Conservation (phyloP, 176 grass and related monocot genomes). For the Alopecurus myosuroides region DNA sequence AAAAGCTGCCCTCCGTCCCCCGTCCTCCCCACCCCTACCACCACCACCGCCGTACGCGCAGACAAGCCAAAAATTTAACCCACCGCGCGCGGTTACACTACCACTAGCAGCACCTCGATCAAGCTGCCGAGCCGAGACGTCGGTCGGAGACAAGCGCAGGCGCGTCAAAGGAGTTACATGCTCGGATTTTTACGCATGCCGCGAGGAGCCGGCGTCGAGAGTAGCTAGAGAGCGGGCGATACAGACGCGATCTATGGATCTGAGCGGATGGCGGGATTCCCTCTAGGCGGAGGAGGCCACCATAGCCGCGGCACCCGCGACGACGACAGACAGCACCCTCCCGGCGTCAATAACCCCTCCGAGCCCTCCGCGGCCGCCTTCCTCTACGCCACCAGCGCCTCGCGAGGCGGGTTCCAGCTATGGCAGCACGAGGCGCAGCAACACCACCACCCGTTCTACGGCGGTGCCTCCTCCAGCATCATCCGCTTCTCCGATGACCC, state of each 20-base stretch:
- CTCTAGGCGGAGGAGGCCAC: conserved; percentile 63
- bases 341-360: not conserved
- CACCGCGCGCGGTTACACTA: not conserved
- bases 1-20: conserved; percentile 15
- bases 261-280: conserved; percentile 81
- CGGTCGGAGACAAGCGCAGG: not conserved
- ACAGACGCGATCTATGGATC: conserved; percentile 57
- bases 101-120: not conserved
- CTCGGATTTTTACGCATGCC: not conserved
- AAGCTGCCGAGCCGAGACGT: not conserved
- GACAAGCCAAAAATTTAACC: conserved; percentile 42
- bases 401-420: conserved; percentile 72
- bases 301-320: conserved; percentile 18
- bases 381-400: conserved; percentile 33
- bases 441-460: conserved; percentile 47
- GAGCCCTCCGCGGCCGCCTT: conserved; percentile 25
- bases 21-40: not conserved
- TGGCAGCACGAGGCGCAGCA: conserved; percentile 70
- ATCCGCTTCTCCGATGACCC: conserved; percentile 82
- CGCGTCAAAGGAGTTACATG: not conserved
- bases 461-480: conserved; percentile 38
- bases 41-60: not conserved
- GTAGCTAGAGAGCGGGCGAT: not conserved
- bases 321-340: not conserved
- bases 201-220: not conserved